These are phyloP conservation scores for Petasospora fabianii DNA, from an alignment of 1,139 yeast genomes.

Conservation along the genomic window DNA sequence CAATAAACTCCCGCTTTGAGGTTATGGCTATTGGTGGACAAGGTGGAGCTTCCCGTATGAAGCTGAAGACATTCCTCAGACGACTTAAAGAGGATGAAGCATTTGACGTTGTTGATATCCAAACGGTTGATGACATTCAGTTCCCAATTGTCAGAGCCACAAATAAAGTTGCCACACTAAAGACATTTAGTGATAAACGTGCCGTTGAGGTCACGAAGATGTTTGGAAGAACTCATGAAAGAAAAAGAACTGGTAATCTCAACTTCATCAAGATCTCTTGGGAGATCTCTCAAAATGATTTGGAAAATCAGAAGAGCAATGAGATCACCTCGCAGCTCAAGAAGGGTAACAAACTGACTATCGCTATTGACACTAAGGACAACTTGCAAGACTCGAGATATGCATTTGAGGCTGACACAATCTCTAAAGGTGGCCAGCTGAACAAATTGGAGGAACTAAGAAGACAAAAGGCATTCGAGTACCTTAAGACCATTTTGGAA, in stretches of 20 bases:
- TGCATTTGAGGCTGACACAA: constrained; percentile 12
- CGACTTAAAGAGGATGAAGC: constrained; percentile 12
- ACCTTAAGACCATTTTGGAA: constrained; percentile 32
- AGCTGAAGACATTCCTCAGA: constrained; percentile 9
- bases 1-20: constrained; percentile 14
- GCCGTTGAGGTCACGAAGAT: constrained; percentile 32
- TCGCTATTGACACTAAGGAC: constrained; percentile 35
- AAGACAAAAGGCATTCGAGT: constrained; percentile 27
- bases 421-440: constrained; percentile 15
- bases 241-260: constrained; percentile 29
- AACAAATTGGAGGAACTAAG: constrained; percentile 23
- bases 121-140: constrained; percentile 4
- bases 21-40: constrained; percentile 13
- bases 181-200: constrained; percentile 37
- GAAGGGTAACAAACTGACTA: constrained; percentile 36
- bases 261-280: constrained; percentile 41
- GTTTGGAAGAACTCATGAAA: constrained; percentile 26
- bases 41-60: constrained; percentile 9
- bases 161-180: constrained; percentile 34
- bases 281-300: constrained; percentile 41
- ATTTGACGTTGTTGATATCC: constrained; percentile 18
- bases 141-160: constrained; percentile 34
- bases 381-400: constrained; percentile 18
- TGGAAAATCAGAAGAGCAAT: constrained; percentile 39
- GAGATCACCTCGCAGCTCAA: constrained; percentile 38